Percentiles rank a stretch among this genome's conserved stretches.
Conservation (phyloP, 192 early-diverging fungal genomes). For the Paraglomus occultum region DNA sequence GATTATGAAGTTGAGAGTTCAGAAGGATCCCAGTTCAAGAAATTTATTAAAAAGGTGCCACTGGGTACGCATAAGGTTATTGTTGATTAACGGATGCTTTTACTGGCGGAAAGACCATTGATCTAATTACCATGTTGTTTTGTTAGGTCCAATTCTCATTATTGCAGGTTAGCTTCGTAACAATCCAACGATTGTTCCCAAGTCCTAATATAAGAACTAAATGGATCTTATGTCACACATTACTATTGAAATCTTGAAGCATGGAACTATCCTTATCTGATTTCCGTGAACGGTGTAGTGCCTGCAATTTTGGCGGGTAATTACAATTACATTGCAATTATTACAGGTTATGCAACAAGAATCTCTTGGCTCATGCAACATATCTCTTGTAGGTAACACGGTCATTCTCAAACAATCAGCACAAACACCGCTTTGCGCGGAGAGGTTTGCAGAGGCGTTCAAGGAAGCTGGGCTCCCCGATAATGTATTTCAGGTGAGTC, state of each 20-base stretch:
- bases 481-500: conserved; percentile 58
- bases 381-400: conserved; percentile 41
- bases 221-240: no score
- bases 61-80: conserved; percentile 46
- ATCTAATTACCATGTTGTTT: background rate
- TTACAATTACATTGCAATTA: background rate
- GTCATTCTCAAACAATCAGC: conserved; percentile 79
- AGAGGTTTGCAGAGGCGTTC: conserved; percentile 64
- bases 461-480: conserved; percentile 66
- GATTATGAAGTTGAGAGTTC: conserved; percentile 54
- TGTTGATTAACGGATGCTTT: background rate
- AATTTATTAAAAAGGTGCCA: conserved; percentile 71
- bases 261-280: conserved; percentile 87
- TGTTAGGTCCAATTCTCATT: conserved; percentile 31
- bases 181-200: no score
- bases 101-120: no score
- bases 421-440: conserved; percentile 75
- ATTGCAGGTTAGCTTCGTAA: conserved; percentile 26
- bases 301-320: conserved; percentile 73
- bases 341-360: background rate
- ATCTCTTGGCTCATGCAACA: background rate
- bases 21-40: conserved; percentile 51
- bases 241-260: conserved; percentile 33
- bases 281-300: conserved; percentile 72
- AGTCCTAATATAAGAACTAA: no score